Evolutionary conservation across 2,329 filamentous ascomycete genomes (phyloP), one percentile per base, ranked within the genome.

Genomic region (Aspergillus sp.): DNA sequence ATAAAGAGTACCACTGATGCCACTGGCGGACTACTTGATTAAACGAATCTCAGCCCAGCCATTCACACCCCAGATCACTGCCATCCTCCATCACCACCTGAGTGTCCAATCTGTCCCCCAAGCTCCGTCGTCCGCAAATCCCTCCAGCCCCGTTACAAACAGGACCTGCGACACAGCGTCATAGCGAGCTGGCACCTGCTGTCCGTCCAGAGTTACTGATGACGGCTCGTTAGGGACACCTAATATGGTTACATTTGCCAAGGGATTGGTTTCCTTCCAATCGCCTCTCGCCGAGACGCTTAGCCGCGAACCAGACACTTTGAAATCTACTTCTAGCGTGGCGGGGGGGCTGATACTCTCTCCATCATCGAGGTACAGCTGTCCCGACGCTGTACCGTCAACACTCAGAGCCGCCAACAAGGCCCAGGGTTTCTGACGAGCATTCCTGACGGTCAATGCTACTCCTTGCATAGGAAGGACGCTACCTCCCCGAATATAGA

Each of bases 281-380:
- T 70, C 73, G 0, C 89, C 89, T 1, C 74, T 66, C 0, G 83
- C 79, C 4, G 72, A 75, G 0, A 82, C 84, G 43, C 78, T 79
- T 4, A 91, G 71, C 5, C 77, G 76, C 0, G 78, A 80, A 3
- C 59, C 34, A 6, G 63, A 60, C 7, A 64, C 71, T 23, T 41
- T 53, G 60, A 74, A 74, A 5, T 80, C 70, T 25, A 92, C 83
- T 62, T 80, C 81, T 5, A 87, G 80, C 0, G 83, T 88, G 0
- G 81, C 79, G 13, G 83, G 79, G 0, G 85, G 88, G 38, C 75
- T 69, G 7, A 92, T 61, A 59, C 87, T 90, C 76, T 89, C 89
- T 1, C 91, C 91, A 67, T 94, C 91, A 68, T 93, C 91, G 7
- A 93, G 72, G 71, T 93, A 93, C 31, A 93, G 74, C 19, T 79